Evolutionary conservation across 257 asterid genomes (phyloP).

Genomic region (Hygrophila difformis): DNA sequence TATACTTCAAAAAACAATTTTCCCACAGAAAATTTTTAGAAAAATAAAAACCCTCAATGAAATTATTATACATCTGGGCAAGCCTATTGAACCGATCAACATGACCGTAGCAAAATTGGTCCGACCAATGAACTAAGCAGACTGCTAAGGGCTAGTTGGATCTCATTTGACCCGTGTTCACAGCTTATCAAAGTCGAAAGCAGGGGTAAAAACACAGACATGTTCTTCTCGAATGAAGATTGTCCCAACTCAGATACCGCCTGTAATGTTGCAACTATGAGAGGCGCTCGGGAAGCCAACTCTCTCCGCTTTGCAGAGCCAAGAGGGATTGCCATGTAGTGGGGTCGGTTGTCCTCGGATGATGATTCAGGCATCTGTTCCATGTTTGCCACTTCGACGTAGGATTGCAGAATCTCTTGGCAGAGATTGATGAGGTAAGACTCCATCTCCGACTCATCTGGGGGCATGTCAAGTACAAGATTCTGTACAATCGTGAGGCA

Average conservation of each 20-base stretch:
- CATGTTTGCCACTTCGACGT: slow-evolving; percentile 50
- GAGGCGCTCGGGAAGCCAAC: slow-evolving; percentile 92
- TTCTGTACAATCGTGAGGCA: slow-evolving; percentile 82
- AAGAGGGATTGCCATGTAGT: slow-evolving; percentile 74
- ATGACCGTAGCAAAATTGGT: slow-evolving; percentile 70
- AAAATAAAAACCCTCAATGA: too few relatives aligned
- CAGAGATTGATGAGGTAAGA: slow-evolving; percentile 75
- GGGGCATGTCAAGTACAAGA: slow-evolving; percentile 57
- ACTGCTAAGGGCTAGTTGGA: slow-evolving; percentile 78
- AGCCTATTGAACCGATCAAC: slow-evolving; percentile 37
- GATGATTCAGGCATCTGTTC: slow-evolving; percentile 38
- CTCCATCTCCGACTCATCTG: slow-evolving; percentile 66
- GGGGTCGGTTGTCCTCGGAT: slow-evolving; percentile 26
- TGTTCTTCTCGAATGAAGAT: slow-evolving; percentile 66
- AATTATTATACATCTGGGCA: slow-evolving; percentile 40
- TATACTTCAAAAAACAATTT: slow-evolving; percentile 31
- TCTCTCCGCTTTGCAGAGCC: slow-evolving; percentile 86
- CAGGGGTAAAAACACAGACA: slow-evolving; percentile 68
- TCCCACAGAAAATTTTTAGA: slow-evolving; percentile 15
- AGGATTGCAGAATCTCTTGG: slow-evolving; percentile 68
- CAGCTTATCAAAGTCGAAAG: slow-evolving; percentile 78
- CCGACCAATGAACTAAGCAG: slow-evolving; percentile 82
- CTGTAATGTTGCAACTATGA: slow-evolving; percentile 68
- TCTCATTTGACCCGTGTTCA: slow-evolving; percentile 93
- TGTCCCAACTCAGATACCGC: slow-evolving; percentile 78